Percentiles rank a stretch among this genome's conserved stretches.
These are phyloP conservation scores for Apostasia ramifera DNA, from an alignment of 106 monocot species.

Conservation along the genomic window DNA sequence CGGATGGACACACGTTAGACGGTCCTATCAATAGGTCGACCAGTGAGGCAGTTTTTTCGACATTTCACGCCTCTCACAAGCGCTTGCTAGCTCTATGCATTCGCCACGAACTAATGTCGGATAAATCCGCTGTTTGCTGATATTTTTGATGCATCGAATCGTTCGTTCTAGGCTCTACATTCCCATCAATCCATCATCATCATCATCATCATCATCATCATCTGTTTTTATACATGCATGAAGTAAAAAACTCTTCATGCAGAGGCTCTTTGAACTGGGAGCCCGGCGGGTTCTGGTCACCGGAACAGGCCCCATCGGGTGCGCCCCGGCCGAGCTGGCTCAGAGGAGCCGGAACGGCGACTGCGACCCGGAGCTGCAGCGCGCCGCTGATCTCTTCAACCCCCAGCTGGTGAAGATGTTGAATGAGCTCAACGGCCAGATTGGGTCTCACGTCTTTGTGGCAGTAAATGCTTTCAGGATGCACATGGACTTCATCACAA, in stretches of 20 bases:
- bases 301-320: slow-evolving; percentile 50
- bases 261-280: slow-evolving; percentile 42
- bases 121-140: too few species aligned
- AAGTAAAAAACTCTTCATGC: neutral
- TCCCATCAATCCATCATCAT: too few species aligned
- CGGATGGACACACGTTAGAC: too few species aligned
- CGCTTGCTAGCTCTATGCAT: too few species aligned
- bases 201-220: too few species aligned
- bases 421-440: slow-evolving; percentile 24
- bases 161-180: too few species aligned
- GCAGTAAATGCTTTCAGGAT: slow-evolving; percentile 25
- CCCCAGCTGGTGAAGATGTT: slow-evolving; percentile 25
- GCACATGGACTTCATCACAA: slow-evolving; percentile 43
- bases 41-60: too few species aligned
- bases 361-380: slow-evolving; percentile 23
- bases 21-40: too few species aligned
- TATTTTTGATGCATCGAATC: too few species aligned
- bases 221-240: neutral
- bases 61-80: too few species aligned
- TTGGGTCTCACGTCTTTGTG: slow-evolving; percentile 27
- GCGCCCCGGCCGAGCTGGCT: slow-evolving; percentile 38
- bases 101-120: too few species aligned
- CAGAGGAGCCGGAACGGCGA: slow-evolving; percentile 19
- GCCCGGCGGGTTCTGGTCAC: slow-evolving; percentile 35
- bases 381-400: slow-evolving; percentile 34